These are phyloP conservation scores for Moringa oleifera DNA, from an alignment of 345 rosid species.

Conservation along the genomic window DNA sequence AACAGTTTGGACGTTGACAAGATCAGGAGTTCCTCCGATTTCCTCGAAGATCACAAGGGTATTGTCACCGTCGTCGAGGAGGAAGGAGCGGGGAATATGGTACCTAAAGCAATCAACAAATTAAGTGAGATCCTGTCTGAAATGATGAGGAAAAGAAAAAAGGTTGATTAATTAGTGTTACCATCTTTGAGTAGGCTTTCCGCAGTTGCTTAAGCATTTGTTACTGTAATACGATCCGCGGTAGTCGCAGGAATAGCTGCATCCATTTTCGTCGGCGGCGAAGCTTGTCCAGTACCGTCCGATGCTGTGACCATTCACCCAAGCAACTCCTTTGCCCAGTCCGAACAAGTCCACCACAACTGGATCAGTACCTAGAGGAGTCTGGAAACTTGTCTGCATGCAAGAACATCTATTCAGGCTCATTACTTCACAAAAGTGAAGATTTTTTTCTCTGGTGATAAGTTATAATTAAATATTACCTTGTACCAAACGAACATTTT, in stretches of 20 bases:
- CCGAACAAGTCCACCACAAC: constrained; percentile 66
- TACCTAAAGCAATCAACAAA: constrained; percentile 30
- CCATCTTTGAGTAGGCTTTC: constrained; percentile 56
- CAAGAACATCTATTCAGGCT: too few relatives aligned
- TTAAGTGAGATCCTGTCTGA: too few relatives aligned
- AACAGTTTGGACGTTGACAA: constrained; percentile 34
- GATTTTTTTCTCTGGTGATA: too few relatives aligned
- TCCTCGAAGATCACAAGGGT: constrained; percentile 47
- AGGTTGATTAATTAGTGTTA: not conserved
- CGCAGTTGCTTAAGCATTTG: constrained; percentile 43
- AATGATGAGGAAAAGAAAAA: too few relatives aligned
- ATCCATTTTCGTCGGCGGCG: constrained; percentile 29
- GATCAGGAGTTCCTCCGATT: constrained; percentile 43
- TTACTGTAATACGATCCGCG: constrained; percentile 28
- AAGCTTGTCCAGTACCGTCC: constrained; percentile 66
- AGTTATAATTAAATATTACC: constrained; percentile 26
- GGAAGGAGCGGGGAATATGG: constrained; percentile 45
- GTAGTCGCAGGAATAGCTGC: constrained; percentile 40
- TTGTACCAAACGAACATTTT: constrained; percentile 54
- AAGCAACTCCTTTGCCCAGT: constrained; percentile 64
- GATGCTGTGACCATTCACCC: constrained; percentile 66
- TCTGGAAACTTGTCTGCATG: constrained; percentile 39
- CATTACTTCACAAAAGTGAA: too few relatives aligned
- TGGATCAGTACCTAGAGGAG: constrained; percentile 54
- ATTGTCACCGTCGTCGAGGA: constrained; percentile 29